phyloP scores from a whole-genome alignment of 2,329 filamentous ascomycete species.

The Chaetoscypha palmicola region DNA sequence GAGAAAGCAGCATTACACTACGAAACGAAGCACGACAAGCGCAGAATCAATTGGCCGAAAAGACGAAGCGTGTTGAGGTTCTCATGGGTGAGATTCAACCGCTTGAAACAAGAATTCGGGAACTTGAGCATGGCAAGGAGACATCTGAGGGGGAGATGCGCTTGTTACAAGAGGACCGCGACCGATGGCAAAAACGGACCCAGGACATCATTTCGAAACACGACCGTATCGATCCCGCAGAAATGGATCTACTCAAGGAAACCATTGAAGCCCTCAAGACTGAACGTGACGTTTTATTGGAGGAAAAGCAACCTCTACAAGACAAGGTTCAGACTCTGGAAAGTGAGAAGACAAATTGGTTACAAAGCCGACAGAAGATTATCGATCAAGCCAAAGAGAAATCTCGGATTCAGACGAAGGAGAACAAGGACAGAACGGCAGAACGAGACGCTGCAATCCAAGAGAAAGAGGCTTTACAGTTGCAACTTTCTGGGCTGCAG shows the following conservation, averaged over 20 bases:
- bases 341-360: constrained; percentile 48
- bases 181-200: constrained; percentile 91
- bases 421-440: constrained; percentile 45
- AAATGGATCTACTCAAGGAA: constrained; percentile 82
- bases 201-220: constrained; percentile 96
- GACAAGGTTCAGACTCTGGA: constrained; percentile 47
- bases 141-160: constrained; percentile 63
- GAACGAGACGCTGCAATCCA: constrained; percentile 34
- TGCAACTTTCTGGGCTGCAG: constrained; percentile 36
- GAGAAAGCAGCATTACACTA: constrained; percentile 87
- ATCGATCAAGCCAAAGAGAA: constrained; percentile 58
- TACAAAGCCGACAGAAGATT: constrained; percentile 44
- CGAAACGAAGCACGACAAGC: constrained; percentile 79
- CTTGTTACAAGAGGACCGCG: constrained; percentile 82
- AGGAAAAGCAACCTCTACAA: constrained; percentile 40
- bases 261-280: constrained; percentile 59
- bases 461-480: constrained; percentile 37
- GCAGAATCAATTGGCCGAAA: constrained; percentile 68
- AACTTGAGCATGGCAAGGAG: constrained; percentile 78
- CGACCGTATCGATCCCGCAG: constrained; percentile 86
- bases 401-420: constrained; percentile 46
- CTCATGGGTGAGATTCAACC: constrained; percentile 72
- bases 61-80: constrained; percentile 66
- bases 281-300: constrained; percentile 48
- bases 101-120: constrained; percentile 69